Evolutionary conservation across 352 stramenopile species (phyloP).

Genomic region (Achlya hypogyna): DNA sequence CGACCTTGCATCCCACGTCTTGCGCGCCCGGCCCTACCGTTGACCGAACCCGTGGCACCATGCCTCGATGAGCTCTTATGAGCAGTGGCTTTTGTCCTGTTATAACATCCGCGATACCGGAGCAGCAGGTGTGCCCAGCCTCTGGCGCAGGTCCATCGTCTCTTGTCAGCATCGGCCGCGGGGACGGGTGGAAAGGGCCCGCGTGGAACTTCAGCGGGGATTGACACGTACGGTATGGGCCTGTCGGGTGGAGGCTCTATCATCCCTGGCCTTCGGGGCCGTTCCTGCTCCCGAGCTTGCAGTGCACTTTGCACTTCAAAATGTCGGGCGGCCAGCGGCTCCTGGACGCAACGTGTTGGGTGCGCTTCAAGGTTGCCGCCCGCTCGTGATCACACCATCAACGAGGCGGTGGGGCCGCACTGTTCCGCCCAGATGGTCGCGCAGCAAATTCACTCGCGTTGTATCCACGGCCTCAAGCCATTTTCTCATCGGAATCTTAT

Average conservation of each 20-base stretch:
- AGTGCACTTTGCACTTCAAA: not conserved
- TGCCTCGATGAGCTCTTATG: not conserved
- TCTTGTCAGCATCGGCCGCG: no score
- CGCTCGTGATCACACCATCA: not conserved
- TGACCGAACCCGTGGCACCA: not conserved
- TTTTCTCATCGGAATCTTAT: conserved; percentile 16
- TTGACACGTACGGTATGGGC: no score
- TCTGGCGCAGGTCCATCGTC: no score
- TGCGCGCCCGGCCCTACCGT: not conserved
- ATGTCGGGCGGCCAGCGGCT: not conserved
- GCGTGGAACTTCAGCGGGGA: no score
- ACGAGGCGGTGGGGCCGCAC: no score
- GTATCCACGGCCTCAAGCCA: not conserved
- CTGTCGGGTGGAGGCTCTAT: no score
- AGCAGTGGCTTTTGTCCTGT: no score
- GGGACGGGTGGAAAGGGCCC: no score
- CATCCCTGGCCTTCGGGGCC: no score
- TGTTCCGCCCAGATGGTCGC: not conserved
- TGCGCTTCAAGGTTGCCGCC: not conserved
- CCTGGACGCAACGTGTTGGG: not conserved
- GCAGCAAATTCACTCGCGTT: conserved; percentile 1
- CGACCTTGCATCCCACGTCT: not conserved
- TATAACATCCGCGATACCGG: no score
- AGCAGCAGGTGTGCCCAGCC: no score
- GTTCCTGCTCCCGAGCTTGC: no score